A percentile compares a stretch with the other conserved stretches of the same genome.
These are phyloP conservation scores for Serendipita indica DNA, from an alignment of 768 basidiomycete species.

Conservation along the genomic window DNA sequence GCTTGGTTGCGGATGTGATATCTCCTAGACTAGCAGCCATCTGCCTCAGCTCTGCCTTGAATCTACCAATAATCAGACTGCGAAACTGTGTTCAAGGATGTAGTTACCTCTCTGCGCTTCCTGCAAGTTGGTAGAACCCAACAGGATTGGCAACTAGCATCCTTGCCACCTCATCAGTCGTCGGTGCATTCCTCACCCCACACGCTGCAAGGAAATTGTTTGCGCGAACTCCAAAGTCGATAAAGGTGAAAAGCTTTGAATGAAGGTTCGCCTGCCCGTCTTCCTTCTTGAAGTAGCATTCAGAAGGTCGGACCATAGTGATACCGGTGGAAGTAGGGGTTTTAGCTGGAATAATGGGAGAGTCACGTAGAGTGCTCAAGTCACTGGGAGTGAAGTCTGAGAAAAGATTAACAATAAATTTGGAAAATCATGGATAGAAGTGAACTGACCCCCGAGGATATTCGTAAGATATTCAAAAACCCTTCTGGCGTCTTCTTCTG, in stretches of 20 bases:
- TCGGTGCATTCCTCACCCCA: slow-evolving; percentile 79
- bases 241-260: slow-evolving; percentile 70
- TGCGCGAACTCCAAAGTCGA: slow-evolving; percentile 71
- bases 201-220: slow-evolving; percentile 76
- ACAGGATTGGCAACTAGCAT: slow-evolving; percentile 54
- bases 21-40: slow-evolving; percentile 58
- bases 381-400: slow-evolving; percentile 46
- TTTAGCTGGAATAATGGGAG: slow-evolving; percentile 51
- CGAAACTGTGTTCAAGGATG: background rate
- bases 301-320: slow-evolving; percentile 18
- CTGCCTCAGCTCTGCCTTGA: slow-evolving; percentile 66
- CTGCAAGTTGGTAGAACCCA: slow-evolving; percentile 55
- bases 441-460: slow-evolving; percentile 41
- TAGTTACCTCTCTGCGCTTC: slow-evolving; percentile 47
- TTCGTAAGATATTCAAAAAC: slow-evolving; percentile 59
- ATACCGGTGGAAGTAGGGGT: slow-evolving; percentile 4
- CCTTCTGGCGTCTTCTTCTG: slow-evolving; percentile 36
- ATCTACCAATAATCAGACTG: slow-evolving; percentile 32
- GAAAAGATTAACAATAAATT: background rate
- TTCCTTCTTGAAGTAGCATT: slow-evolving; percentile 44
- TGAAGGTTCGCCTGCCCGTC: slow-evolving; percentile 40
- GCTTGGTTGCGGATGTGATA: slow-evolving; percentile 35
- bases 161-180: slow-evolving; percentile 62
- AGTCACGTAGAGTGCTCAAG: slow-evolving; percentile 39
- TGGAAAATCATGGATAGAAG: background rate